Conservation (phyloP, 2,329 filamentous ascomycete species). For the Aspergillus neotritici region DNA sequence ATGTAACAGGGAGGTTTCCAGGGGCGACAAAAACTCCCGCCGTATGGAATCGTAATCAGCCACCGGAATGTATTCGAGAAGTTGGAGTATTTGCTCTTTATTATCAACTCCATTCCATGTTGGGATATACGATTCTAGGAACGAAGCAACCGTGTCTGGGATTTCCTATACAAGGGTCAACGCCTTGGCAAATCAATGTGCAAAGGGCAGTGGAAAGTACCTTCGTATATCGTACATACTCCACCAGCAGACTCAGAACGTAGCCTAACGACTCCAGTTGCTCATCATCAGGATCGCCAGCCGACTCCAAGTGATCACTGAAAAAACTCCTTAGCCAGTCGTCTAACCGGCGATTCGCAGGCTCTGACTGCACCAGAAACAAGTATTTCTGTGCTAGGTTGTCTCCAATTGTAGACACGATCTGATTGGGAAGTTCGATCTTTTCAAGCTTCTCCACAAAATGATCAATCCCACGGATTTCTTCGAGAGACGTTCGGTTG, state of each 20-base stretch:
- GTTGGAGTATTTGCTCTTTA: slow-evolving; percentile 36
- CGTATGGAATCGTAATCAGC: slow-evolving; percentile 31
- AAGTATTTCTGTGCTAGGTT: slow-evolving; percentile 72
- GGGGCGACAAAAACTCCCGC: slow-evolving; percentile 30
- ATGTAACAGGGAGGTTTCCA: slow-evolving; percentile 39
- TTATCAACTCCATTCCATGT: slow-evolving; percentile 59
- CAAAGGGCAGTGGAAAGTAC: slow-evolving; percentile 15
- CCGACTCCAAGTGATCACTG: slow-evolving; percentile 31
- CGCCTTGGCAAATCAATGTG: not conserved
- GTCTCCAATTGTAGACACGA: slow-evolving; percentile 70
- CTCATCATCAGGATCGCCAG: slow-evolving; percentile 44
- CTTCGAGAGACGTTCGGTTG: slow-evolving; percentile 57
- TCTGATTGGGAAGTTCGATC: slow-evolving; percentile 74
- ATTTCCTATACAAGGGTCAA: slow-evolving; percentile 24
- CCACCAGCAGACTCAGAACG: slow-evolving; percentile 29
- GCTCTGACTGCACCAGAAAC: slow-evolving; percentile 57
- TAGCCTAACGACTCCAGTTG: slow-evolving; percentile 32
- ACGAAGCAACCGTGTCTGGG: slow-evolving; percentile 27
- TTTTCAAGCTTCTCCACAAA: slow-evolving; percentile 70
- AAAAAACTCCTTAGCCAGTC: slow-evolving; percentile 38
- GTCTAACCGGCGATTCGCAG: slow-evolving; percentile 36
- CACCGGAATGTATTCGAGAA: slow-evolving; percentile 31
- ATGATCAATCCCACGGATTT: slow-evolving; percentile 64
- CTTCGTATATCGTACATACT: slow-evolving; percentile 36
- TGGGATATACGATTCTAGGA: slow-evolving; percentile 48